Evolutionary conservation across 192 early-diverging fungal species (phyloP), one percentile per base, ranked within the genome.

Genomic region (Gaertneriomyces sp.): DNA sequence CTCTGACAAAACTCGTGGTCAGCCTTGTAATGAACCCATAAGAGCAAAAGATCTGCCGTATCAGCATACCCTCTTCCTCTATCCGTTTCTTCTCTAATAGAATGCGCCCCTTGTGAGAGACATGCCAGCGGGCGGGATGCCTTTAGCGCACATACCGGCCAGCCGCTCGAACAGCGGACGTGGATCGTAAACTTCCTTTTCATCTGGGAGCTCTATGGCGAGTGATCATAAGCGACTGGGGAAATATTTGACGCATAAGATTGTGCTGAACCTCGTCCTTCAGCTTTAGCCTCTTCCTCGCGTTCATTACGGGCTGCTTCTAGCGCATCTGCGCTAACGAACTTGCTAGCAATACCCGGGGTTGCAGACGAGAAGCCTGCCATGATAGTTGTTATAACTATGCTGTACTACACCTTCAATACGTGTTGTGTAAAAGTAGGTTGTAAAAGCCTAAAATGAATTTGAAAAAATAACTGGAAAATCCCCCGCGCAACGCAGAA

Each of bases 121-220:
- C 25, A 33, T 33, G 25, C 25, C 25, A 33, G 25, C 2, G 25
- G 25, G 25, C 25, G 25, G 25, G 25, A 33, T 33, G 40, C 14
- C 17, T n/a, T 57, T 19, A 19, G 19, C n/a, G 44, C 19, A 56
- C 64, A 42, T 33, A 66, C 64, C 66, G 33, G 66, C 66, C 45
- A 68, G 47, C 39, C 47, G 42, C 20, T 68, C 66, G 41, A 45
- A 68, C 17, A 68, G 57, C 5, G 66, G 66, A 17, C 66, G 43
- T 49, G 66, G 66, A 33, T 68, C 66, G 41, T 60, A 43, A 5
- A 45, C 54, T 56, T 56, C 54, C 20, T 51, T 20, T 51, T 51
- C 49, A n/a, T 51, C 20, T n/a, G 20, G n/a, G 20, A 20, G 49
- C 49, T 51, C 49, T 51, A 20, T 6, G 25, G 2, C 25, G 25